Base-by-base conservation (phyloP, 345 rosid genomes). In the Bruguiera parviflora region DNA sequence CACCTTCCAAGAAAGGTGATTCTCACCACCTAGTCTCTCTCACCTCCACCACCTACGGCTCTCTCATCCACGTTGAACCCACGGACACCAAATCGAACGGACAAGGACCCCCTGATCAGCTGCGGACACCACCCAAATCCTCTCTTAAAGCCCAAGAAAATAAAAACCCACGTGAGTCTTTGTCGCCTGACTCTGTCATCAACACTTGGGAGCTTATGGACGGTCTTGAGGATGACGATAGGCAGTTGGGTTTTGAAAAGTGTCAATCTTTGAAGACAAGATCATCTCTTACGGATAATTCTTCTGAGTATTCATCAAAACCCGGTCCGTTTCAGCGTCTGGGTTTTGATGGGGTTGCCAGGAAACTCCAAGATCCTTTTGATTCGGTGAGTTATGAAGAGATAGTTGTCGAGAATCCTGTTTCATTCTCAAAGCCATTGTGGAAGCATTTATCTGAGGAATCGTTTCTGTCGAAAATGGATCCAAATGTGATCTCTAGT, bases 141-240 rank as follows among this genome's bases (percentile, higher is more conserved):
- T 13, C 13, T 9, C 27, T 29, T 0, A 64, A 66, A 49, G 9
- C 70, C 21, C 69, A 8, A 8, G 11, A 49, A 13, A 47, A 70
- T 32, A 77, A 58, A 2, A 61, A 69, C 68, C 67, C 64, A 9
- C 63, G 67, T 29, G 83, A 75, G 21, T 70, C 81, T 19, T 47
- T 60, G 29, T 89, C 92, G 49, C 94, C 94, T 21, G 98, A 91
- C 65, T 86, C 94, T 2, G 94, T 93, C 47, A 91, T 93, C 60
- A 93, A 93, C 83, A 86, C 97, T 13, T 93, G 97, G 97, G 98
- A 93, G 67, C 92, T 93, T 69, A 91, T 93, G 98, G 94, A 93
- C 70, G 98, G 98, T 25, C 87, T 91, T 8, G 92, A 89, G 24
- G 80, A 72, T 56, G 96, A 83, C 29, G 31, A 24, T 56, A 27